Evolutionary conservation across 768 basidiomycete genomes (phyloP).

Genomic region (Trametes meyenii): DNA sequence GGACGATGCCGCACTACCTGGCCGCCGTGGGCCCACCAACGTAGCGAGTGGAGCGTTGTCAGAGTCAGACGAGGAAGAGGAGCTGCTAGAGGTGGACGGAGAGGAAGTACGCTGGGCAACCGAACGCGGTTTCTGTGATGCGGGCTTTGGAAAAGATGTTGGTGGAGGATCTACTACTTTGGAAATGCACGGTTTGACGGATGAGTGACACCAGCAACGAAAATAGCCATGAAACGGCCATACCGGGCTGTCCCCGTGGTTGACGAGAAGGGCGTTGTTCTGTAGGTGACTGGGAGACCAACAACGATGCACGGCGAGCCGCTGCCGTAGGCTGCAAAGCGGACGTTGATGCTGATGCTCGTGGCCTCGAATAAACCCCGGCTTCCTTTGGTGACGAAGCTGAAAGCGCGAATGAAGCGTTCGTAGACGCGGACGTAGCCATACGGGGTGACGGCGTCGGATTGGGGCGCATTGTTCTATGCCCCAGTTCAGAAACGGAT

Average conservation of each 20-base stretch:
- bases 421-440: constrained; percentile 22
- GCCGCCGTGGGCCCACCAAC: constrained; percentile 63
- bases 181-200: background rate
- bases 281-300: constrained; percentile 15
- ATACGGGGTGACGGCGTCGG: constrained; percentile 22
- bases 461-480: constrained; percentile 15
- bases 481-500: constrained; percentile 34
- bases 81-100: constrained; percentile 28
- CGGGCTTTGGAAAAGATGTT: background rate
- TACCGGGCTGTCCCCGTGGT: constrained; percentile 15
- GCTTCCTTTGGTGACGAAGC: constrained; percentile 6
- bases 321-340: constrained; percentile 55
- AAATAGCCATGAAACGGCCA: background rate
- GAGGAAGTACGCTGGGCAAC: constrained; percentile 1
- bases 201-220: background rate
- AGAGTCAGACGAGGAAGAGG: constrained; percentile 47
- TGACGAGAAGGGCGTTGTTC: background rate
- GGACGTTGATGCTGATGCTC: constrained; percentile 61
- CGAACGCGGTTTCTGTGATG: constrained; percentile 8
- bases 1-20: constrained; percentile 58
- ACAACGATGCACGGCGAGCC: constrained; percentile 50
- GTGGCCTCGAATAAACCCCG: constrained; percentile 37
- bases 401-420: constrained; percentile 3
- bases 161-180: background rate
- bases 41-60: constrained; percentile 67